Conservation (phyloP, 1,284 basidiomycete genomes). For the Trichosporon coremiiforme region DNA sequence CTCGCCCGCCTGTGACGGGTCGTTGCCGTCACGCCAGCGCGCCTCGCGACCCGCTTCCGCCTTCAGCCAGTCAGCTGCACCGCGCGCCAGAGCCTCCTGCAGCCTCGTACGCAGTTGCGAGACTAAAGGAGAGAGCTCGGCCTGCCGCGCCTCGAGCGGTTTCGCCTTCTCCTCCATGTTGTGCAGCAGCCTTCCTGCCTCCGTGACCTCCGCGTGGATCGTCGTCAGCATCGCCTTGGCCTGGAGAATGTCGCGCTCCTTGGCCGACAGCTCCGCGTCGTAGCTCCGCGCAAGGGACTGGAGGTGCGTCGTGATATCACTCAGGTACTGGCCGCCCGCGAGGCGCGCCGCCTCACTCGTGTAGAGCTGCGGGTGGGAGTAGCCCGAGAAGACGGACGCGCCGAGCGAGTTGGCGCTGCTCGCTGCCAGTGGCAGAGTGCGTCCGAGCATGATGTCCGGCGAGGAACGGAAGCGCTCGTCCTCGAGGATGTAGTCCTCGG, state of each 20-base stretch:
- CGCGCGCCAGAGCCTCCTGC: conserved; percentile 75
- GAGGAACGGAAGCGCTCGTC: conserved; percentile 96
- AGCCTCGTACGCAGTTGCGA: conserved; percentile 71
- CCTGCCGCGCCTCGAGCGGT: conserved; percentile 67
- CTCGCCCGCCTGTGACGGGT: conserved; percentile 40
- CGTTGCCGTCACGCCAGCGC: conserved; percentile 41
- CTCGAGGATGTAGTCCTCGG: conserved; percentile 98
- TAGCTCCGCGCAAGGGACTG: conserved; percentile 89
- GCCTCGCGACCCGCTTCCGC: conserved; percentile 78
- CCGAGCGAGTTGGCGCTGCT: conserved; percentile 29
- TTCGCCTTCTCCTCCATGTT: conserved; percentile 69
- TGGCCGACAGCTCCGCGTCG: conserved; percentile 87
- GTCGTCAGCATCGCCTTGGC: conserved; percentile 83
- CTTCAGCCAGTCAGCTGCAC: conserved; percentile 88
- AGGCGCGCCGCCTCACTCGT: conserved; percentile 84
- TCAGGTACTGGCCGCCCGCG: conserved; percentile 79
- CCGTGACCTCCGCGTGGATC: conserved; percentile 89
- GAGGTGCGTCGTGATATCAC: conserved; percentile 82
- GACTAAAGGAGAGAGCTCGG: conserved; percentile 67
- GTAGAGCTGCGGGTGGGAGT: conserved; percentile 69
- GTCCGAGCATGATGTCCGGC: conserved; percentile 57
- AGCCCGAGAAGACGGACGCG: conserved; percentile 30
- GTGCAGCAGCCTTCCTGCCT: conserved; percentile 75
- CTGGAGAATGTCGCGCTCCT: conserved; percentile 88
- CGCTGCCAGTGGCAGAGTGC: conserved; percentile 19